Percentiles rank a stretch among this genome's conserved stretches.
phyloP scores from a whole-genome alignment of 2,329 filamentous ascomycete species.

The Fusarium albosuccineum region DNA sequence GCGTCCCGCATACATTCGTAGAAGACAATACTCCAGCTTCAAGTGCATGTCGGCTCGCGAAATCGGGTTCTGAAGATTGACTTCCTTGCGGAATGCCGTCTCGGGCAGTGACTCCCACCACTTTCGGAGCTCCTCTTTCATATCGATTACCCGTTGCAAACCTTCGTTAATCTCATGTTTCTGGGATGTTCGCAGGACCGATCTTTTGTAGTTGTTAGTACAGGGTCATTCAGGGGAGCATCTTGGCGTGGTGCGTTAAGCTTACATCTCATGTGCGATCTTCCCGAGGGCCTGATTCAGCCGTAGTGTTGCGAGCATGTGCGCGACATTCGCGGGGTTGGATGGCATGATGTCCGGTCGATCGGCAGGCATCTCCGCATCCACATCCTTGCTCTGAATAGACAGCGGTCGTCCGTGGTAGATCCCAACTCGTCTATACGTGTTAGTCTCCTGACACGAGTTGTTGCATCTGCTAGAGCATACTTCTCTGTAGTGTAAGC shows the following conservation, averaged over 20 bases:
- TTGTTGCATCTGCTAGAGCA: slow-evolving; percentile 16
- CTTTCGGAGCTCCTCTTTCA: slow-evolving; percentile 53
- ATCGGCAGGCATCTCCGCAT: slow-evolving; percentile 65
- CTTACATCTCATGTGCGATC: slow-evolving; percentile 57
- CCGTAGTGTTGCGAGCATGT: slow-evolving; percentile 60
- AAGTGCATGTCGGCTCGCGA: slow-evolving; percentile 65
- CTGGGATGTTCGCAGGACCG: slow-evolving; percentile 50
- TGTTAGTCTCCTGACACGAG: slow-evolving; percentile 22
- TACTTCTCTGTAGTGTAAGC: slow-evolving; percentile 69
- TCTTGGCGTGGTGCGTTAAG: not conserved
- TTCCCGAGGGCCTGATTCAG: slow-evolving; percentile 53
- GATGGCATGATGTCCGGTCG: slow-evolving; percentile 58
- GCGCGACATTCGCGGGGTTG: slow-evolving; percentile 58
- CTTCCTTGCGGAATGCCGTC: slow-evolving; percentile 52
- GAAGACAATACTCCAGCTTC: slow-evolving; percentile 65
- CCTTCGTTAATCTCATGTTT: slow-evolving; percentile 51
- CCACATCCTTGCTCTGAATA: slow-evolving; percentile 64
- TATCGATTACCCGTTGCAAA: slow-evolving; percentile 51
- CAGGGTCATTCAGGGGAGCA: not conserved
- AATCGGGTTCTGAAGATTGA: slow-evolving; percentile 55
- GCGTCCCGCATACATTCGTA: slow-evolving; percentile 66
- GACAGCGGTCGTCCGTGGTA: slow-evolving; percentile 69
- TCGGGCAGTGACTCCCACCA: slow-evolving; percentile 56
- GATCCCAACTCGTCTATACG: slow-evolving; percentile 64
- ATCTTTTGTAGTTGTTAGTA: slow-evolving; percentile 43